These are phyloP conservation scores for Mrakia gelida DNA, from an alignment of 768 basidiomycete species.

Conservation along the genomic window DNA sequence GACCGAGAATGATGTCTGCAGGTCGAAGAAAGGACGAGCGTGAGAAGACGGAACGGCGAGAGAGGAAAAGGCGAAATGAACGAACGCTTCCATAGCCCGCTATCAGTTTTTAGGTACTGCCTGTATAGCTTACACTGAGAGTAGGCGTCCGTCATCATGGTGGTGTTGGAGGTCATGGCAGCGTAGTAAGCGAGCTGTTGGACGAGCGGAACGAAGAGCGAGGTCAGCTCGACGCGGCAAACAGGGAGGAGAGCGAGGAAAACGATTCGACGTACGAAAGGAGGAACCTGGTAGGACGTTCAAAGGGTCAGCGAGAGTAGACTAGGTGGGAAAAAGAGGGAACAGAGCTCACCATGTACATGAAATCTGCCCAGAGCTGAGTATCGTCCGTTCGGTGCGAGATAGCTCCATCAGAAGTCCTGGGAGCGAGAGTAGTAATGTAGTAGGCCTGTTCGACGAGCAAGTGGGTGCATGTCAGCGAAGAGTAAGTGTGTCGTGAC, in stretches of 20 bases:
- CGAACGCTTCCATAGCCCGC: conserved; percentile 60
- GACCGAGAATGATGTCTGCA: conserved; percentile 56
- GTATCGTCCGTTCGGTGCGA: conserved; percentile 66
- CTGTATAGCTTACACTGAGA: conserved; percentile 70
- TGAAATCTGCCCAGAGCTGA: conserved; percentile 56
- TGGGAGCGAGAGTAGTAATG: conserved; percentile 53
- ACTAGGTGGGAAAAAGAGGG: background rate
- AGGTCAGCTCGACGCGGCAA: background rate
- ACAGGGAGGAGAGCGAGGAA: background rate
- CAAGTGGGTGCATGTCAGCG: too few species aligned
- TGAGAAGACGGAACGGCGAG: background rate
- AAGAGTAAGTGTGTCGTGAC: too few species aligned
- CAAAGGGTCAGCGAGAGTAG: too few species aligned
- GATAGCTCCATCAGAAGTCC: conserved; percentile 69
- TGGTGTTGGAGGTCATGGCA: conserved; percentile 52
- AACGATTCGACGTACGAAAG: background rate
- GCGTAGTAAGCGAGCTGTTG: conserved; percentile 64
- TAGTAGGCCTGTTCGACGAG: conserved; percentile 55
- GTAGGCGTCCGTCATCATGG: conserved; percentile 61
- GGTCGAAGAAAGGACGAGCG: background rate
- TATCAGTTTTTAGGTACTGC: conserved; percentile 31
- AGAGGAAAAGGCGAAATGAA: background rate
- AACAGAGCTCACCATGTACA: conserved; percentile 69
- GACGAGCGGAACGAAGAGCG: background rate
- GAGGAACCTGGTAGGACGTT: background rate